Conservation (phyloP, 306 rosid genomes). For the Vicia sativa region DNA sequence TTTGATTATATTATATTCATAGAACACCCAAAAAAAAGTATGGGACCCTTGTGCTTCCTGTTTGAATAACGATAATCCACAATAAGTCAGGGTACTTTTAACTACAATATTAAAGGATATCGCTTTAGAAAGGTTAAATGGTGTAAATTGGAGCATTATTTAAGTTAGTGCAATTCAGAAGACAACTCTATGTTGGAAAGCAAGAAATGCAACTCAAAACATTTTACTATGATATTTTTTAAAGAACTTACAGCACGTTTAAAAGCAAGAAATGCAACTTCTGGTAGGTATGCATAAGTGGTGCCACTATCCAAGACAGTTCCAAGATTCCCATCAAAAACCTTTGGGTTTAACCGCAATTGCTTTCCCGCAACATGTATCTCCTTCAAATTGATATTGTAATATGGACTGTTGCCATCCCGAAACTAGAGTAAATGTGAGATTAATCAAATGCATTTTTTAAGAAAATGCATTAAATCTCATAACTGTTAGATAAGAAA, state of each 20-base stretch:
- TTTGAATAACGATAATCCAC: too few species aligned
- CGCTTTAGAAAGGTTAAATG: slow-evolving; percentile 17
- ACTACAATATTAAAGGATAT: too few species aligned
- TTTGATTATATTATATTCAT: slow-evolving; percentile 6
- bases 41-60: neutral
- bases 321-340: slow-evolving; percentile 85
- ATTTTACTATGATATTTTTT: slow-evolving; percentile 9
- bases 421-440: slow-evolving; percentile 99
- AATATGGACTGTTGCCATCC: slow-evolving; percentile 99
- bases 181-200: neutral
- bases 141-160: neutral
- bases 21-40: slow-evolving; percentile 20
- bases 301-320: slow-evolving; percentile 96
- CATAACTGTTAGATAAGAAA: slow-evolving; percentile 36
- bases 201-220: neutral
- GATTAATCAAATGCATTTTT: slow-evolving; percentile 70
- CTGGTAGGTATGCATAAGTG: slow-evolving; percentile 92
- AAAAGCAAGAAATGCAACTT: slow-evolving; percentile 69
- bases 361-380: slow-evolving; percentile 85
- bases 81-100: too few species aligned
- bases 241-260: slow-evolving; percentile 78
- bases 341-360: slow-evolving; percentile 59
- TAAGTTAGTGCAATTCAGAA: slow-evolving; percentile 20
- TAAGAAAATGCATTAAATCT: slow-evolving; percentile 54
- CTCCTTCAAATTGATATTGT: slow-evolving; percentile 94